A percentile compares a stretch with the other conserved stretches of the same genome.
Evolutionary conservation across 2,329 filamentous ascomycete genomes (phyloP).

Genomic region (Cladosporium sp.): DNA sequence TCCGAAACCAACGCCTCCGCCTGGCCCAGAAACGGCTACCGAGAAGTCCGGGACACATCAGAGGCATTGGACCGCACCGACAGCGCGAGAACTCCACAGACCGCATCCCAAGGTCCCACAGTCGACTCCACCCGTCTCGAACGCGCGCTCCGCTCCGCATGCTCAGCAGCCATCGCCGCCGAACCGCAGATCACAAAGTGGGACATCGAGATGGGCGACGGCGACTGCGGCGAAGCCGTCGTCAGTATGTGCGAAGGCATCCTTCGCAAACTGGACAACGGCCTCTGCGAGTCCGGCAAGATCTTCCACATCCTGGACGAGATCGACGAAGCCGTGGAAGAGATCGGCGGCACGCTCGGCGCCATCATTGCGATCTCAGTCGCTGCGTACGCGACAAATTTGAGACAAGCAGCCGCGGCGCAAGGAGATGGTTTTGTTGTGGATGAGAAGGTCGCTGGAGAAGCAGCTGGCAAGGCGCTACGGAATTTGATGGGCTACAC

Average conservation of each 20-base stretch:
- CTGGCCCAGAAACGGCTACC: constrained; percentile 54
- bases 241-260: constrained; percentile 40
- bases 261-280: constrained; percentile 35
- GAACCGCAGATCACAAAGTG: constrained; percentile 65
- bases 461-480: constrained; percentile 42
- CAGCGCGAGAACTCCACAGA: constrained; percentile 44
- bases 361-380: constrained; percentile 42
- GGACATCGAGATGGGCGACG: constrained; percentile 66
- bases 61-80: background rate
- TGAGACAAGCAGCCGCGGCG: constrained; percentile 39
- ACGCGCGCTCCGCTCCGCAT: constrained; percentile 45
- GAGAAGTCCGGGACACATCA: constrained; percentile 24
- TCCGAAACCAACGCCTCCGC: constrained; percentile 54
- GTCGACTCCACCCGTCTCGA: constrained; percentile 39
- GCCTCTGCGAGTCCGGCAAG: constrained; percentile 32
- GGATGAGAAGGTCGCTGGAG: constrained; percentile 30
- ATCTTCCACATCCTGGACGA: constrained; percentile 41
- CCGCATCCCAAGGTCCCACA: constrained; percentile 30
- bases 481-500: constrained; percentile 47
- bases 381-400: constrained; percentile 43
- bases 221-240: constrained; percentile 64
- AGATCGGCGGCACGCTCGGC: constrained; percentile 42
- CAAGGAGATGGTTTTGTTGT: constrained; percentile 29
- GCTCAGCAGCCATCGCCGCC: constrained; percentile 54
- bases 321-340: constrained; percentile 39